Base-by-base conservation (phyloP, 768 basidiomycete species). In the Phaeotremella skinneri region DNA sequence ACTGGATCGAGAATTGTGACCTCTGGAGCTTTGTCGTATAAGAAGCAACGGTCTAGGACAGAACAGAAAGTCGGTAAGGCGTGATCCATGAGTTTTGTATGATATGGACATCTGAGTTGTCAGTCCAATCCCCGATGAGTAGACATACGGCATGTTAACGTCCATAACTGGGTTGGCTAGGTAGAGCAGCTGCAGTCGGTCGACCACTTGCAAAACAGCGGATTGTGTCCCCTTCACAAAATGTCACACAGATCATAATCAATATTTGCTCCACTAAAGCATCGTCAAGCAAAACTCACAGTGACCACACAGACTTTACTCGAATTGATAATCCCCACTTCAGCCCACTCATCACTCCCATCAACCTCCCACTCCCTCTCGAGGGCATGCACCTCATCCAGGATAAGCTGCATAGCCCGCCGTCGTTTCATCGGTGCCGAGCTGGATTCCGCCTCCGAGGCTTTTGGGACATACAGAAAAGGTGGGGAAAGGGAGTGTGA, bases 131-230 rank as follows among this genome's bases (percentile, higher is more conserved):
- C 23, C 20, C 17, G 21, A 9, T 11, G 29, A 14, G 23, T 21
- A 13, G 21, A 72, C 74, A 51, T 61, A 76, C 74, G 72, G 72
- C 68, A 74, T 72, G 25, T 48, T 56, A 11, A 76, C 67, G 47
- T 76, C 74, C 68, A 76, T 73, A 2, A 76, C 74, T 14, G 72
- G 72, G 61, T 69, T 76, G 2, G 74, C 74, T 16, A 76, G 58
- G 32, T 66, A 66, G 0, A 70, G 56, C 2, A 61, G 58, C 31
- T 72, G 64, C 31, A 73, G 54, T 50, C 69, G 23, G 27, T 72
- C 72, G 31, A 76, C 68, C 16, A 72, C 59, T 27, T 67, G 61
- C 26, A 63, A 57, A 1, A 71, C 69, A 1, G 69, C 74, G 21
- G 60, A 53, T 23, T 72, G 63, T 14, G 72, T 76, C 3, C 74